Evolutionary conservation across 2,329 filamentous ascomycete species (phyloP), one percentile per base, ranked within the genome.

Genomic region (Pyricularia sp.): DNA sequence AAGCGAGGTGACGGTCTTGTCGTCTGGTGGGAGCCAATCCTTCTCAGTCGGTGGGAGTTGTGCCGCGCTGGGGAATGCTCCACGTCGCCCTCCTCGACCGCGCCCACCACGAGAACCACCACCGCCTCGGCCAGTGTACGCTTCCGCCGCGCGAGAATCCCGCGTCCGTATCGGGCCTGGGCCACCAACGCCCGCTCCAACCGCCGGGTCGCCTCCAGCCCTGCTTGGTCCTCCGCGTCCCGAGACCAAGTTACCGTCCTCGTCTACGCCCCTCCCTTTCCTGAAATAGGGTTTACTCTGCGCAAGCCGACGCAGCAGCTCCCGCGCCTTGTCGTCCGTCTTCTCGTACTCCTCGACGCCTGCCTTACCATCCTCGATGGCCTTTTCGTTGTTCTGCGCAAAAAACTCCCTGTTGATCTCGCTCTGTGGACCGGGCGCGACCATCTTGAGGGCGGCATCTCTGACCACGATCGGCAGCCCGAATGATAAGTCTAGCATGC

Each of bases 401-500:
- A 96, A 99, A 77, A 94, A 99, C 77, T 99, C 93, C 70, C 94
- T 82, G 78, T 99, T 99, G 75, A 99, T 91, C 65, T 90, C 89
- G 74, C 91, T 96, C 68, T 91, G 85, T 0, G 94, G 94, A 0
- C 94, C 94, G 0, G 94, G 93, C 0, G 93, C 93, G 57, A 97
- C 90, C 89, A 99, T 96, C 80, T 97, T 97, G 68, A 99, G 82
- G 5, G 96, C 94, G 3, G 94, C 94, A 80, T 99, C 94, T 73
- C 94, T 87, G 66, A 99, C 90, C 16, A 93, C 90, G 72, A 99
- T 96, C 12, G 94, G 94, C 31, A 99, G 81, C 28, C 94, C 96
- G 73, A 97, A 99, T 13, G 91, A 93, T 66, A 99, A 79, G 82
- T 99, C 94, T 64, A 99, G 88, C 91, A 97, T 97, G 80, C 94